Conservation (phyloP, 441 rosid genomes). For the Erodium trifolium region DNA sequence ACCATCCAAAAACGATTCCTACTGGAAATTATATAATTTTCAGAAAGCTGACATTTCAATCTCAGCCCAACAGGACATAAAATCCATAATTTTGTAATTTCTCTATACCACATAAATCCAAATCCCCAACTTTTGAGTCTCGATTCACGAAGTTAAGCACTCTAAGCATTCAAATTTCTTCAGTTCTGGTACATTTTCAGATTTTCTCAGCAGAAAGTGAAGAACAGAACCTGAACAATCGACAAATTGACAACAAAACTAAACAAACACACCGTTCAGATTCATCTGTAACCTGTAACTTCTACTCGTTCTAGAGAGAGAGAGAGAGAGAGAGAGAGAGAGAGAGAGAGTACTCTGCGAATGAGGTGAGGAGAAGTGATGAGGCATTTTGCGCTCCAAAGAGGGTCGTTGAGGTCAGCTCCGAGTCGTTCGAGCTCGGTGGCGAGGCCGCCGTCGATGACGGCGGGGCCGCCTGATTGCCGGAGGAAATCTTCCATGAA, state of each 20-base stretch:
- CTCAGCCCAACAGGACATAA: background rate
- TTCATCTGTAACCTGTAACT: background rate
- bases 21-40: background rate
- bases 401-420: conserved; percentile 89
- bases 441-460: conserved; percentile 81
- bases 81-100: background rate
- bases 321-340: too few species aligned
- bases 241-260: background rate
- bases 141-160: background rate
- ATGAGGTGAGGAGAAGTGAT: conserved; percentile 71
- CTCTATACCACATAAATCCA: background rate
- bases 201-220: background rate
- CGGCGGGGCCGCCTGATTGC: conserved; percentile 52
- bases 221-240: background rate
- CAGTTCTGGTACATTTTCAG: background rate
- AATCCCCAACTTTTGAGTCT: background rate
- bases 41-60: background rate
- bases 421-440: conserved; percentile 82
- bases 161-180: background rate
- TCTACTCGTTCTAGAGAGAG: background rate
- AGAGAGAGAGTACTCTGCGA: conserved; percentile 36
- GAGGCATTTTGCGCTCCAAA: conserved; percentile 93
- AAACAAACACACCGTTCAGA: background rate
- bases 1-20: background rate
- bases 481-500: conserved; percentile 54